phyloP scores from a whole-genome alignment of 2,329 filamentous ascomycete genomes.

The Elsinoe perseae region DNA sequence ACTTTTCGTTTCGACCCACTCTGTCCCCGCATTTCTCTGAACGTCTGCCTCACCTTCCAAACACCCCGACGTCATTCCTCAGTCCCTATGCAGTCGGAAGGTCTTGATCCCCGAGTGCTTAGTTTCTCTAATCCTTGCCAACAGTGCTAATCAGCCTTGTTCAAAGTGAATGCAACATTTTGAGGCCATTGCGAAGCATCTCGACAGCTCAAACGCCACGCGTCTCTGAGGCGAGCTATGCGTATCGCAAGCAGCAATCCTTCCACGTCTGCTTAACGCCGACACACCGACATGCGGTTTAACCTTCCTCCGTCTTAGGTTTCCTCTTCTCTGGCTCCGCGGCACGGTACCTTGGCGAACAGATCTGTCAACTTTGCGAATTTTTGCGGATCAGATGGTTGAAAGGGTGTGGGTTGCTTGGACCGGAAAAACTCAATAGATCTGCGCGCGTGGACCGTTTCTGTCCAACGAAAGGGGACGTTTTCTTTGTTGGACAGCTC shows the following conservation, averaged over 20 bases:
- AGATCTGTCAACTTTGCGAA: background rate
- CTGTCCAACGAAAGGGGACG: background rate
- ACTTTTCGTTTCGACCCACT: constrained; percentile 8
- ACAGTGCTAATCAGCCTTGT: background rate
- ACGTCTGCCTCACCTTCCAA: background rate
- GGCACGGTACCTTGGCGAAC: constrained; percentile 12
- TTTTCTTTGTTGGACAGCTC: background rate
- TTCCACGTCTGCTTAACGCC: background rate
- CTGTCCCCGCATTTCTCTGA: background rate
- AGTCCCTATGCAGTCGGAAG: background rate
- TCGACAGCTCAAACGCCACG: background rate
- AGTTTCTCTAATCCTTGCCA: constrained; percentile 2
- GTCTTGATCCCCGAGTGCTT: constrained; percentile 8
- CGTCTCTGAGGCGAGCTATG: background rate
- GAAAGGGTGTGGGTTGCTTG: constrained; percentile 3
- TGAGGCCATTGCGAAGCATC: background rate
- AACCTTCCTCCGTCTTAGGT: background rate
- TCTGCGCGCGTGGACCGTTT: background rate
- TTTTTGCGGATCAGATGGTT: constrained; percentile 4
- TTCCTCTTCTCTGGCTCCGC: background rate
- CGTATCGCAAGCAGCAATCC: background rate
- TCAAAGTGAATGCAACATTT: background rate
- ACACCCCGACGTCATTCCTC: constrained; percentile 5
- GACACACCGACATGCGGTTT: background rate
- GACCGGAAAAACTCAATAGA: background rate